phyloP scores from a whole-genome alignment of 257 asterid species.

The Plantago elongata region DNA sequence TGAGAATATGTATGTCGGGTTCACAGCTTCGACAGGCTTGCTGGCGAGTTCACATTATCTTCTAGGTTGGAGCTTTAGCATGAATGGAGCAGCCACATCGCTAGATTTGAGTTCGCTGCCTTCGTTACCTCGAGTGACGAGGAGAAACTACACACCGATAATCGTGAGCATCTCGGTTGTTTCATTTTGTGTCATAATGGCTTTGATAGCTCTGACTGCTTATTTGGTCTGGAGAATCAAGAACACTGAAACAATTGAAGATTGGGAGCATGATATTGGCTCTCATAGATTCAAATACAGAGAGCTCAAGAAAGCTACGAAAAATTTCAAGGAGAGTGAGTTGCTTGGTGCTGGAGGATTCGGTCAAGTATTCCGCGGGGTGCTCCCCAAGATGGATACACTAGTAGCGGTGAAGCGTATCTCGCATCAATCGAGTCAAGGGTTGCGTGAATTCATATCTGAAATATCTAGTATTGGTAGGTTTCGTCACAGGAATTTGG shows the following conservation, averaged over 20 bases:
- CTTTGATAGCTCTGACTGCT: slow-evolving; percentile 20
- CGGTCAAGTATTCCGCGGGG: slow-evolving; percentile 61
- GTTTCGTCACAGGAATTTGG: slow-evolving; percentile 63
- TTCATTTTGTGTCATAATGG: slow-evolving; percentile 1
- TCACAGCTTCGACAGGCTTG: slow-evolving; percentile 66
- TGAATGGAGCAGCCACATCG: slow-evolving; percentile 37
- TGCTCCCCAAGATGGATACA: slow-evolving; percentile 25
- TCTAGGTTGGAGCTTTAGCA: slow-evolving; percentile 72
- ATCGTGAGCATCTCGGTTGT: slow-evolving; percentile 26
- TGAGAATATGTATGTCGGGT: slow-evolving; percentile 64
- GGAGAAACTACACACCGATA: slow-evolving; percentile 21
- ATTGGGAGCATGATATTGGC: slow-evolving; percentile 74
- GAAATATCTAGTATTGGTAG: slow-evolving; percentile 68
- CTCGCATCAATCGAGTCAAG: slow-evolving; percentile 64
- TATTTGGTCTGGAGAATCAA: slow-evolving; percentile 30
- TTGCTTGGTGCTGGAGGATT: slow-evolving; percentile 72
- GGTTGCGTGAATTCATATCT: slow-evolving; percentile 57
- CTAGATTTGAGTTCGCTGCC: slow-evolving; percentile 48
- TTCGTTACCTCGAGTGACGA: slow-evolving; percentile 27
- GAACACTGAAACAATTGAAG: slow-evolving; percentile 52
- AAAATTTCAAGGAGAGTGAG: slow-evolving; percentile 53
- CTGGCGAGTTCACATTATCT: slow-evolving; percentile 60
- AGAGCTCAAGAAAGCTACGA: slow-evolving; percentile 58
- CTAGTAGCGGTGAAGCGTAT: slow-evolving; percentile 68
- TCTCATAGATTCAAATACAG: slow-evolving; percentile 59